Percentiles rank a stretch among this genome's conserved stretches.
These are phyloP conservation scores for Stephanodiscus triporus DNA, from an alignment of 108 stramenopile genomes.

Conservation along the genomic window DNA sequence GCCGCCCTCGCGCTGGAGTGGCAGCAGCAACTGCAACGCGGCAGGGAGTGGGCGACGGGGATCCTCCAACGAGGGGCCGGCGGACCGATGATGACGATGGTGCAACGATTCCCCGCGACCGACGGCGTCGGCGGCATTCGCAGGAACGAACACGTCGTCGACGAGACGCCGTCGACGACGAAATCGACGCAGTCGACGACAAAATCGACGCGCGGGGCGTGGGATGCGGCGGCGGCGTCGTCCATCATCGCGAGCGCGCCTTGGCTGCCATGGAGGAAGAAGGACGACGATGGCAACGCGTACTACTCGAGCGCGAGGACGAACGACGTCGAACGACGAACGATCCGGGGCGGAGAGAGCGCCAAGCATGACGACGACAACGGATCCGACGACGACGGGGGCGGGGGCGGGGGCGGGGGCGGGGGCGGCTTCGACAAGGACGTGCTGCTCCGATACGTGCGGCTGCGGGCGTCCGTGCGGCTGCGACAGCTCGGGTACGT, in stretches of 20 bases:
- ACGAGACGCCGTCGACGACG: neutral
- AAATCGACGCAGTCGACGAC: neutral
- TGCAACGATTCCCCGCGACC: neutral
- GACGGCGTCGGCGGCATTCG: neutral
- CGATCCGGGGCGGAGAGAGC: too few species aligned
- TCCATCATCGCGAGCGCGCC: slow-evolving; percentile 50
- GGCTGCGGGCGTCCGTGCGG: slow-evolving; percentile 40
- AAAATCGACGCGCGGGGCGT: neutral
- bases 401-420: neutral
- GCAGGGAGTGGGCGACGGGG: slow-evolving; percentile 27
- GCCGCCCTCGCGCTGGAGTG: slow-evolving; percentile 9
- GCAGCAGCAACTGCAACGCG: slow-evolving; percentile 3
- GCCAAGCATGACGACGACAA: neutral
- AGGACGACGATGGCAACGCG: slow-evolving; percentile 1
- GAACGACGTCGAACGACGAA: neutral
- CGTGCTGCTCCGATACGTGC: slow-evolving; percentile 34
- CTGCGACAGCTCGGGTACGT: slow-evolving; percentile 55
- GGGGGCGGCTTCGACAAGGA: slow-evolving; percentile 20
- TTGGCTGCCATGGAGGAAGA: slow-evolving; percentile 15
- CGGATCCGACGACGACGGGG: neutral
- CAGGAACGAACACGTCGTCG: neutral
- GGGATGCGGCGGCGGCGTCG: slow-evolving; percentile 46
- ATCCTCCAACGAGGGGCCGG: slow-evolving; percentile 10
- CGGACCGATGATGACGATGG: neutral
- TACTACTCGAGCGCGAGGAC: too few species aligned